These are phyloP conservation scores for Balamuthia mandrillaris DNA, from an alignment of 208 protist genomes.

Conservation along the genomic window DNA sequence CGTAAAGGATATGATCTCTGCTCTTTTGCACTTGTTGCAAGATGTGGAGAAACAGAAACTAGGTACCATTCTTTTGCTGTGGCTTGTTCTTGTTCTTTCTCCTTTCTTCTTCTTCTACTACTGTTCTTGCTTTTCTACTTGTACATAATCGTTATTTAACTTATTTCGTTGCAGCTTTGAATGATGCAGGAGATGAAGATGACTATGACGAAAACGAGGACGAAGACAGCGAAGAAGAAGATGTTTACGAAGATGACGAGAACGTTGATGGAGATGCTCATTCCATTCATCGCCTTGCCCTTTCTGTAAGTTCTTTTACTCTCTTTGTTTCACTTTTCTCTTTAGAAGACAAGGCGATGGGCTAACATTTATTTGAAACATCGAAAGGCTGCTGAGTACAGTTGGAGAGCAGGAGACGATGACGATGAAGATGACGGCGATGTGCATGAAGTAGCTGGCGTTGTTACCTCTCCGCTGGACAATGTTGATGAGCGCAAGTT, in stretches of 20 bases:
- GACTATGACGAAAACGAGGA: not conserved
- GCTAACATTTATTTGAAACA: not conserved
- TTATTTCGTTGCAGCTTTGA: not conserved
- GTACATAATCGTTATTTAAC: not conserved
- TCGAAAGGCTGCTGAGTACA: too few species aligned
- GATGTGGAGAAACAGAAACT: not conserved
- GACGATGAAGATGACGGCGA: not conserved
- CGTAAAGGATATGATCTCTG: not conserved
- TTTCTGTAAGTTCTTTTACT: not conserved
- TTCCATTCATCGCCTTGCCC: not conserved
- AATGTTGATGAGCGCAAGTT: not conserved
- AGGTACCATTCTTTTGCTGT: not conserved
- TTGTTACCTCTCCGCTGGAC: not conserved
- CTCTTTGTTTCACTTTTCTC: not conserved
- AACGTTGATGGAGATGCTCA: not conserved
- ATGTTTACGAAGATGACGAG: not conserved
- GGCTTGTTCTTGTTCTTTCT: not conserved
- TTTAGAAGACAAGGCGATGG: not conserved
- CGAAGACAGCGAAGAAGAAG: not conserved
- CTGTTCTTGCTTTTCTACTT: not conserved
- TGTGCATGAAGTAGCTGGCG: too few species aligned
- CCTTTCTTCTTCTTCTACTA: not conserved
- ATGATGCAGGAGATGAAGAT: not conserved
- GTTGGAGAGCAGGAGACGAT: too few species aligned
- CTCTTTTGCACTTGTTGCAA: constrained; percentile 1